Base-by-base conservation (phyloP, 768 basidiomycete species). In the Heimioporus sp. region DNA sequence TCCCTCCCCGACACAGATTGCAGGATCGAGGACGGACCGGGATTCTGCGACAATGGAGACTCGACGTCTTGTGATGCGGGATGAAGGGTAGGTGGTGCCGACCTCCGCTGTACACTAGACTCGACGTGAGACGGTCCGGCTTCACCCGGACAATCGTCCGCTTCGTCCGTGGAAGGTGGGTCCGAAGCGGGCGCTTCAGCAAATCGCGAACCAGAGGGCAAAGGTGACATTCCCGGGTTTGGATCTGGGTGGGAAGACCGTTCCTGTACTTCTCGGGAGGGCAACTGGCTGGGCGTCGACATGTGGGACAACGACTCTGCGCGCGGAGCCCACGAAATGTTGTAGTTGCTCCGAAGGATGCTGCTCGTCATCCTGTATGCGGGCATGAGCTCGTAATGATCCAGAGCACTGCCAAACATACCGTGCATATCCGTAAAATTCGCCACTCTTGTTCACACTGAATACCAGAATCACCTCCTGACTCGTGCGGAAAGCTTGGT, bases 381-480 rank as follows among this genome's bases (percentile, higher is more conserved):
- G 7, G 8, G 5, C 3, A 32, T 60, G 32, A 54, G 63, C 10
- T 35, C 17, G n/a, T 41, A 15, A 10, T 43, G 15, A 40, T 17
- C 8, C 19, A 34, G 16, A 21, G 15, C 30, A 71, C 74, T 7
- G 21, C 12, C 20, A 24, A 43, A 58, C 64, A 54, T 69, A 92
- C 85, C 80, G 83, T 11, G 92, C 94, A 65, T 91, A 95, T 19
- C 95, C 95, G 62, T 88, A 97, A 65, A 97, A 98, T 67, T 92
- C 92, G 34, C 96, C 93, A 51, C 88, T 89, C 66, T 88, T 92
- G 72, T 98, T 98, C 16, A 90, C 96, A 34, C 93, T 82, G 60
- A 98, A 98, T 51, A 98, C 84, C 40, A 98, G 78, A 62, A 78
- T 89, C 4, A 98, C 95, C 21, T 95, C 90, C 56, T 81, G 79